Conservation (phyloP, 176 grass and related monocot species). For the Paspalum notatum region DNA sequence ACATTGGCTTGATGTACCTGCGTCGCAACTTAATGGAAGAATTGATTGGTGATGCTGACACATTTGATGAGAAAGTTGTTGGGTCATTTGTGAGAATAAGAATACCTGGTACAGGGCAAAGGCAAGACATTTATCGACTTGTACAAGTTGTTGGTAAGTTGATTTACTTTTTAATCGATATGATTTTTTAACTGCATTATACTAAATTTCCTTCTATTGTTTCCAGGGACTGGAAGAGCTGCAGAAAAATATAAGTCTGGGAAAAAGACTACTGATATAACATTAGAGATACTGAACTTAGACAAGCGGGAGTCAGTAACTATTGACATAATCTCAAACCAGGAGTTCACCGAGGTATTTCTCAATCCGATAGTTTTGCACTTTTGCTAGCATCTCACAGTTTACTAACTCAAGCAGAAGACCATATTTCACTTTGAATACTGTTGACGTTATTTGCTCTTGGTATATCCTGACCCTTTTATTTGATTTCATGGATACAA, state of each 20-base stretch:
- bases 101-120: conserved; percentile 72
- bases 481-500: neutral
- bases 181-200: conserved; percentile 32
- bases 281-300: conserved; percentile 95
- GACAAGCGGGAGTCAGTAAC: conserved; percentile 92
- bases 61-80: conserved; percentile 78
- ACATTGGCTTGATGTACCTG: conserved; percentile 88
- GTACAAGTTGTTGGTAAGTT: conserved; percentile 97
- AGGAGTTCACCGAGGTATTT: conserved; percentile 96
- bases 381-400: neutral
- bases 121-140: conserved; percentile 96
- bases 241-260: conserved; percentile 87
- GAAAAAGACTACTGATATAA: conserved; percentile 93
- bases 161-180: conserved; percentile 33
- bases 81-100: conserved; percentile 99
- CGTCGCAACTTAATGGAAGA: conserved; percentile 96
- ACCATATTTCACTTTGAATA: neutral
- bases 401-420: conserved; percentile 25
- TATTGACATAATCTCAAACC: conserved; percentile 98
- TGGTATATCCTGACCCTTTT: conserved; percentile 8
- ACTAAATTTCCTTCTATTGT: conserved; percentile 48
- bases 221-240: conserved; percentile 74
- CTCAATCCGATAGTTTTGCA: conserved; percentile 26
- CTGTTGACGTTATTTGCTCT: conserved; percentile 2
- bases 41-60: conserved; percentile 68